Evolutionary conservation across 1,139 yeast genomes (phyloP), one percentile per base, ranked within the genome.

Genomic region (Blastobotrys proliferans): DNA sequence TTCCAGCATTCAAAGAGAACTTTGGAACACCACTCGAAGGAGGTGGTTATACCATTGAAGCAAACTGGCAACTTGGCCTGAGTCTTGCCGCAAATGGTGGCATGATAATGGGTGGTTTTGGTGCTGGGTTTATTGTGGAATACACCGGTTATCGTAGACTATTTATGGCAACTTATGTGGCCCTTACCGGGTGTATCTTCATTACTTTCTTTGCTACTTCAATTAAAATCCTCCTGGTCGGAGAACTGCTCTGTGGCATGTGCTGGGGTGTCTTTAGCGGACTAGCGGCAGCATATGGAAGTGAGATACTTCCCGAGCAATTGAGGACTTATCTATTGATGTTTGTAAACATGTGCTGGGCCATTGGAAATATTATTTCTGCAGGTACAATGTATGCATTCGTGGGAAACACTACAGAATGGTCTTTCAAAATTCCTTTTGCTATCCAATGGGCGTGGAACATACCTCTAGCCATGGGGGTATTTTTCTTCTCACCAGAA

Each of bases 381-480:
- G 55, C 69, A 18, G 68, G 71, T 35, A 64, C 70, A 17, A 52
- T 70, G 44, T 60, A 58, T 41, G 70, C 64, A 8, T 37, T 45
- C 20, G 27, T 28, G 18, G 22, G 17, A 4, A 27, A 14, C 21
- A 60, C 60, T 43, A 69, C 64, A 9, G 48, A 56, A 11, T 50
- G 60, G 55, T 61, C 71, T 1, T 71, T 68, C 57, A 57, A 62
- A 37, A 58, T 73, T 25, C 78, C 79, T 1, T 73, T 69, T 55
- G 78, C 74, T 1, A 42, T 74, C 20, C 82, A 78, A 57, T 78
- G 83, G 83, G 56, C 70, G 14, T 78, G 82, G 81, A 81, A 81
- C 2, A 77, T 76, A n/a, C 68, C 77, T 54, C 67, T 76, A 30
- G n/a, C n/a, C n/a, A 50, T 73, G 42, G 76, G 74, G 17, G 66